Percentiles rank a stretch among this genome's conserved stretches.
These are phyloP conservation scores for Dactylellina haptotyla DNA, from an alignment of 2,329 filamentous ascomycete genomes.

Conservation along the genomic window DNA sequence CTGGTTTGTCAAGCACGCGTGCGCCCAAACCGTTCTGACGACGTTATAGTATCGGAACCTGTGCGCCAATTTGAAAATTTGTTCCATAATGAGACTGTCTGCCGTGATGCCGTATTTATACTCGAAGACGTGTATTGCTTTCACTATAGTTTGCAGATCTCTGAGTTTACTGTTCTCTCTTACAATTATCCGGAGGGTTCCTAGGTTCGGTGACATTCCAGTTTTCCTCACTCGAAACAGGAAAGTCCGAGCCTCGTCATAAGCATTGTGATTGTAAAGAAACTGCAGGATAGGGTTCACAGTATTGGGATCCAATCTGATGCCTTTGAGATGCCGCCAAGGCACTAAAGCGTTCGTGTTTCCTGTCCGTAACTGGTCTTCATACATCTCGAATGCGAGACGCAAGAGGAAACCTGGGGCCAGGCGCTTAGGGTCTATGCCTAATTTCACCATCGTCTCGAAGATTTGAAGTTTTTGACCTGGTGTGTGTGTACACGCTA, in stretches of 20 bases:
- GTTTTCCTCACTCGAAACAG: constrained; percentile 3
- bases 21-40: constrained; percentile 47
- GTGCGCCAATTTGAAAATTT: constrained; percentile 29
- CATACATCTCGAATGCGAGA: constrained; percentile 36
- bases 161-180: constrained; percentile 5
- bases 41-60: constrained; percentile 38
- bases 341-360: constrained; percentile 12
- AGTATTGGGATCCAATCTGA: constrained; percentile 20
- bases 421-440: constrained; percentile 32
- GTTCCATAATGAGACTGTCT: constrained; percentile 14
- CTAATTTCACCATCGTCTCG: constrained; percentile 14
- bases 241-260: constrained; percentile 30
- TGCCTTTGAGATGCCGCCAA: constrained; percentile 33
- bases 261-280: constrained; percentile 31
- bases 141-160: background rate
- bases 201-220: constrained; percentile 19
- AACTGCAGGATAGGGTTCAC: constrained; percentile 36
- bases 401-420: constrained; percentile 13
- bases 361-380: constrained; percentile 31
- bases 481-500: constrained; percentile 22
- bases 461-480: constrained; percentile 42
- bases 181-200: constrained; percentile 30
- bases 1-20: constrained; percentile 39
- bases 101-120: constrained; percentile 9
- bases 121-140: constrained; percentile 24